Conservation (phyloP, 2,329 filamentous ascomycete genomes). For the Neobulgaria alba region DNA sequence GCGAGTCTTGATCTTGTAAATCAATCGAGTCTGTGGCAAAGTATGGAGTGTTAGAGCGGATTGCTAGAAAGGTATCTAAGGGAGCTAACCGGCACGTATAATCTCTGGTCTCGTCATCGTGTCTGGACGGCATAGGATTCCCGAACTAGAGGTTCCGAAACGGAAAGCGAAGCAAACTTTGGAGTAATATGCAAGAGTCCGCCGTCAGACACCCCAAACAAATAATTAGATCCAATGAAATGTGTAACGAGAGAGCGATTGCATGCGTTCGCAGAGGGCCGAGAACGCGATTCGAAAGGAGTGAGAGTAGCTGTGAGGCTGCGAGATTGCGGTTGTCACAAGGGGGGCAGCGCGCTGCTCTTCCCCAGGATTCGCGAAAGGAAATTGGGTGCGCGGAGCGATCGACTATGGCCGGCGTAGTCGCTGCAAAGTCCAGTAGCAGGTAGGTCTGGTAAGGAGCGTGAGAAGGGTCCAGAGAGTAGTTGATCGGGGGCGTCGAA, state of each 20-base stretch:
- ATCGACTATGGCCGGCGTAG: conserved; percentile 20
- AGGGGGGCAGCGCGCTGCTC: conserved; percentile 4
- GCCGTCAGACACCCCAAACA: conserved; percentile 6
- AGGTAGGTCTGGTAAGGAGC: conserved; percentile 1
- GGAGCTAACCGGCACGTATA: conserved; percentile 42
- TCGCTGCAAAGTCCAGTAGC: no score
- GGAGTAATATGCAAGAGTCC: conserved; percentile 13
- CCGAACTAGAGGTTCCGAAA: conserved; percentile 5
- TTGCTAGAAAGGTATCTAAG: conserved; percentile 3
- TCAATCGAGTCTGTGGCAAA: conserved; percentile 74
- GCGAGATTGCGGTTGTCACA: conserved; percentile 8
- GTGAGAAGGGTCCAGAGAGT: conserved; percentile 3
- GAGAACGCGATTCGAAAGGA: conserved; percentile 8
- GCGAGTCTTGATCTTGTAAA: conserved; percentile 74
- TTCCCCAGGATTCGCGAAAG: neutral
- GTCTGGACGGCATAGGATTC: conserved; percentile 15
- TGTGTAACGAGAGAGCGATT: conserved; percentile 1
- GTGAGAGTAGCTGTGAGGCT: conserved; percentile 8
- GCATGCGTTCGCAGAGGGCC: neutral
- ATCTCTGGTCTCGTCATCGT: conserved; percentile 47
- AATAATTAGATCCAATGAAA: conserved; percentile 10
- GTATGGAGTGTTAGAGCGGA: conserved; percentile 20
- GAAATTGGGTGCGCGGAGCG: conserved; percentile 2
- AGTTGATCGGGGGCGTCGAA: no score
- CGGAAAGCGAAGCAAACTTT: conserved; percentile 2